phyloP scores from a whole-genome alignment of 2,329 filamentous ascomycete species.

The Capronia americana region DNA sequence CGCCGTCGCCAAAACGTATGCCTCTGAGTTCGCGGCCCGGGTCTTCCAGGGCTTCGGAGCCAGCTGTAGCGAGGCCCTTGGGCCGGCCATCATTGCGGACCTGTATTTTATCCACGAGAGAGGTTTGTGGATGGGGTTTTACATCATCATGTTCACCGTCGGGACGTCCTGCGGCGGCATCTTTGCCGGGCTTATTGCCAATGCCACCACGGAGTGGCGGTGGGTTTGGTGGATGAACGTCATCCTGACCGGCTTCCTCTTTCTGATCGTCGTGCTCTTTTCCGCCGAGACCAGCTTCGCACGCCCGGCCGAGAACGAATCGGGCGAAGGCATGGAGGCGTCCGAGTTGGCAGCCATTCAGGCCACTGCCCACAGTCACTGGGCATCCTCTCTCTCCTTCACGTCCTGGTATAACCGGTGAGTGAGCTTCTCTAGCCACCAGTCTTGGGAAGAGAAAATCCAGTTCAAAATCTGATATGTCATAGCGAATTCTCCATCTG shows the following conservation, averaged over 20 bases:
- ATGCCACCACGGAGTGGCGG: slow-evolving; percentile 18
- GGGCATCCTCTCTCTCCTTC: slow-evolving; percentile 19
- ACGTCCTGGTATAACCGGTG: slow-evolving; percentile 22
- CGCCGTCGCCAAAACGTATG: slow-evolving; percentile 62
- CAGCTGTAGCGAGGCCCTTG: slow-evolving; percentile 60
- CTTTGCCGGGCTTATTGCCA: slow-evolving; percentile 20
- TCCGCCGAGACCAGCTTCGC: slow-evolving; percentile 25
- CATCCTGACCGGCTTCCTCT: slow-evolving; percentile 16
- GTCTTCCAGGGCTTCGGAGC: slow-evolving; percentile 67
- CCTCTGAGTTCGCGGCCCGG: slow-evolving; percentile 67
- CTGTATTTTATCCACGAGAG: slow-evolving; percentile 69
- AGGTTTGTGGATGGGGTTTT: slow-evolving; percentile 61
- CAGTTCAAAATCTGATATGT: no score
- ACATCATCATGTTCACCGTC: slow-evolving; percentile 55
- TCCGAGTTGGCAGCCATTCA: slow-evolving; percentile 13
- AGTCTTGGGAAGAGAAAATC: no score
- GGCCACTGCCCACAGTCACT: slow-evolving; percentile 3
- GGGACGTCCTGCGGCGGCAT: slow-evolving; percentile 11
- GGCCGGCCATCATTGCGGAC: slow-evolving; percentile 67
- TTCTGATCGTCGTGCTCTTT: slow-evolving; percentile 12
- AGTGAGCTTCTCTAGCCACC: background rate
- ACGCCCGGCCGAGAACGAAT: slow-evolving; percentile 20
- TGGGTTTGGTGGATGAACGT: slow-evolving; percentile 19
- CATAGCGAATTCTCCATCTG: slow-evolving; percentile 18
- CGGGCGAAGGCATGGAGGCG: slow-evolving; percentile 16